Percentiles rank a stretch among this genome's conserved stretches.
phyloP scores from a whole-genome alignment of 164 flowering plant genomes.

The Cinnamomum chago region DNA sequence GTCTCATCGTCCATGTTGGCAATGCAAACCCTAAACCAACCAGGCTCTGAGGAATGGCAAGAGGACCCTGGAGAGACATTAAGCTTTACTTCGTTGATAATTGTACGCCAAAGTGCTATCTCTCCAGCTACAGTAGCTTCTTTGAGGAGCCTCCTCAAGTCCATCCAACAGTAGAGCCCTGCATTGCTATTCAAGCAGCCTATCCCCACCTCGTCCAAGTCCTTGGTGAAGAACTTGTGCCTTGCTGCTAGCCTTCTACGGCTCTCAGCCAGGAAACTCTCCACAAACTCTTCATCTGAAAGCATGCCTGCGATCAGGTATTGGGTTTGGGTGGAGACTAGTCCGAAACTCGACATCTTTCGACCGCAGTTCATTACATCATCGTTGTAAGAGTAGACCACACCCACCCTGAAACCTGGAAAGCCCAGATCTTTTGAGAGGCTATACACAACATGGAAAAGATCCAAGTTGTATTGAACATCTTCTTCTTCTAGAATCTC shows the following conservation, averaged over 20 bases:
- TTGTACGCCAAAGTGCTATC: conserved; percentile 55
- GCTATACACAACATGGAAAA: conserved; percentile 77
- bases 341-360: conserved; percentile 57
- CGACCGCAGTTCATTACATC: conserved; percentile 50
- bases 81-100: conserved; percentile 71
- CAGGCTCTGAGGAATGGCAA: conserved; percentile 79
- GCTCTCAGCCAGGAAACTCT: conserved; percentile 33
- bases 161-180: conserved; percentile 87
- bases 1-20: conserved; percentile 20
- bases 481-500: conserved; percentile 40
- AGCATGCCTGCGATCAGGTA: conserved; percentile 49
- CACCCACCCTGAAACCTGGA: conserved; percentile 73
- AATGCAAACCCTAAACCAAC: conserved; percentile 60
- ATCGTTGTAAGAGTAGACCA: conserved; percentile 55
- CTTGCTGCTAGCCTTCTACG: conserved; percentile 34
- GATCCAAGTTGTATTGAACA: conserved; percentile 38
- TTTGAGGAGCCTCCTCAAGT: conserved; percentile 49
- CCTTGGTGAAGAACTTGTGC: conserved; percentile 8
- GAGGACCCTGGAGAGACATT: conserved; percentile 91
- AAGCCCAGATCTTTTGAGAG: conserved; percentile 75
- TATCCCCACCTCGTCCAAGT: conserved; percentile 33
- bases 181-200: conserved; percentile 60
- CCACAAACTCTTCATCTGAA: conserved; percentile 48
- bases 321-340: conserved; percentile 69
- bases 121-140: conserved; percentile 62